A percentile compares a stretch with the other conserved stretches of the same genome.
Conservation (phyloP, 1,284 basidiomycete genomes). For the Ceratobasidium sp. region DNA sequence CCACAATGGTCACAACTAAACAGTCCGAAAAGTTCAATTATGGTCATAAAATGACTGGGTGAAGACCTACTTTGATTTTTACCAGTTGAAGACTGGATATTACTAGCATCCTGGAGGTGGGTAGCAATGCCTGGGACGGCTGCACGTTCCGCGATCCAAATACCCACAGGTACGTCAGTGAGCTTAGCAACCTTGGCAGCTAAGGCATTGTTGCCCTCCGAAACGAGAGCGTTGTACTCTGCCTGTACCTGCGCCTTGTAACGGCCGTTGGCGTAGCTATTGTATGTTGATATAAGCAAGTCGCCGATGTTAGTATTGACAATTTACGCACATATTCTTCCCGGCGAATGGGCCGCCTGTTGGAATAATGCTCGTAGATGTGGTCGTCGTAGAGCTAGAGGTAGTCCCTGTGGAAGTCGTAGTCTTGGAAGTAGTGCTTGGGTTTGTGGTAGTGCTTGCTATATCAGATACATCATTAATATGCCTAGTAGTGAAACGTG, state of each 20-base stretch:
- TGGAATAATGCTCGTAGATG: not conserved
- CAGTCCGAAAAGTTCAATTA: no score
- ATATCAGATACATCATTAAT: no score
- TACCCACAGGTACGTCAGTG: not conserved
- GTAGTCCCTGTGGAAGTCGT: no score
- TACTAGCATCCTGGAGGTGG: not conserved
- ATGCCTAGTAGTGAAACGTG: no score
- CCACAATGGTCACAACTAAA: conserved; percentile 16
- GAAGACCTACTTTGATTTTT: not conserved
- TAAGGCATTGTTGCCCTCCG: no score
- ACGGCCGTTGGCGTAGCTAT: conserved; percentile 17
- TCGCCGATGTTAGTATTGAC: not conserved
- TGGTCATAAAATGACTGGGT: no score
- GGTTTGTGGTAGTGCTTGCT: not conserved
- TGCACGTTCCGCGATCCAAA: not conserved
- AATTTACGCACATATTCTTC: conserved; percentile 6
- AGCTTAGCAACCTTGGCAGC: not conserved
- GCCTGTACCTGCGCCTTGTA: not conserved
- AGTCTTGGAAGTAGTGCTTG: no score
- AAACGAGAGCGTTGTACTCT: no score
- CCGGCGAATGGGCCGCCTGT: conserved; percentile 12
- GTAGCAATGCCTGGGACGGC: not conserved
- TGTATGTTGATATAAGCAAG: not conserved
- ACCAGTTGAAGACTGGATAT: not conserved
- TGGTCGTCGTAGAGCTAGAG: conserved; percentile 3